These are phyloP conservation scores for Anisodus acutangulus DNA, from an alignment of 257 asterid genomes.

Conservation along the genomic window DNA sequence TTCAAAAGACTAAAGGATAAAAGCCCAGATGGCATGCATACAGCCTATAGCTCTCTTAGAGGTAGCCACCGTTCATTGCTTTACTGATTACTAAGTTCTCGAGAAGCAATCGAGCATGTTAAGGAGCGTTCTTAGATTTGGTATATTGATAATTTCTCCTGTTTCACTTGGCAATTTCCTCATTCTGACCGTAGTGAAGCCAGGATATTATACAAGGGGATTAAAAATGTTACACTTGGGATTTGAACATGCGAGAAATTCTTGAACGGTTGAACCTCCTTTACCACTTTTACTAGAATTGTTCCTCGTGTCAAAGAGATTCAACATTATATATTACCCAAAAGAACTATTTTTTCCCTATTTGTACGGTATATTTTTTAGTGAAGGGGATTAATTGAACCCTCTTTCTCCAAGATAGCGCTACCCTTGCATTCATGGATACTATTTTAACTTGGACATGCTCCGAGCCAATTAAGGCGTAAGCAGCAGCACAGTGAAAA, in stretches of 20 bases:
- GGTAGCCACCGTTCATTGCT: background rate
- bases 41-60: background rate
- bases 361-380: background rate
- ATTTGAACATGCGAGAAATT: background rate
- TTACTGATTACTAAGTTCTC: background rate
- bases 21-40: background rate
- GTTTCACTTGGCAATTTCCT: background rate
- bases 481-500: background rate
- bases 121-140: background rate
- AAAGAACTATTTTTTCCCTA: background rate
- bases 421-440: constrained; percentile 4
- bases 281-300: constrained; percentile 3
- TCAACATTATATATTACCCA: background rate
- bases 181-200: background rate
- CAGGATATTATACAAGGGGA: background rate
- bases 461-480: background rate
- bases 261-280: background rate
- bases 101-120: background rate
- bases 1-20: background rate
- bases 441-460: background rate
- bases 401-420: background rate
- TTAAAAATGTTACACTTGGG: background rate
- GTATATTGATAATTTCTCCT: background rate
- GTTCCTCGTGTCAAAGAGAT: background rate
- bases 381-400: background rate